phyloP scores from a whole-genome alignment of 139 green algal species.

The Chlamydomonas applanata region DNA sequence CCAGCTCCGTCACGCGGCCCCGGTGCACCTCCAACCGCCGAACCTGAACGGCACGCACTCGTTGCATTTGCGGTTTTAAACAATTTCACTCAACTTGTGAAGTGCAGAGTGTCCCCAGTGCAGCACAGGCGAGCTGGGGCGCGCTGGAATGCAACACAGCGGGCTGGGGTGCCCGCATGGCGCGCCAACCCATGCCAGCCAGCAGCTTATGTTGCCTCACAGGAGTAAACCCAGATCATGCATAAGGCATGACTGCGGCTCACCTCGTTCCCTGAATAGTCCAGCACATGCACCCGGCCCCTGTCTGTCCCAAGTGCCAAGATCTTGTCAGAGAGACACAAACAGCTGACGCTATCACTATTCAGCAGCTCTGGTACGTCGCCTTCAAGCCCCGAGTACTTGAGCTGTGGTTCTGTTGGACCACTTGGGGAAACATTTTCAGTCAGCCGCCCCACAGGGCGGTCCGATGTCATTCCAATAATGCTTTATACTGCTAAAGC shows the following conservation, averaged over 20 bases:
- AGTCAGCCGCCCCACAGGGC: too few species aligned
- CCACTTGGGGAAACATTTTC: too few species aligned
- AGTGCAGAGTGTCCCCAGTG: too few species aligned
- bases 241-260: not conserved
- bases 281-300: conserved; percentile 81
- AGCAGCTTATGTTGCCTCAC: not conserved
- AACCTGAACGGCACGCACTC: conserved; percentile 30
- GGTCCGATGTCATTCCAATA: too few species aligned
- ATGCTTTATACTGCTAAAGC: too few species aligned
- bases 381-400: conserved; percentile 68
- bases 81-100: too few species aligned
- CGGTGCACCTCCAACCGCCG: conserved; percentile 66
- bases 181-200: not conserved
- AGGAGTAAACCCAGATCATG: not conserved
- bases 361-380: conserved; percentile 52
- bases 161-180: not conserved
- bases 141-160: not conserved
- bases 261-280: conserved; percentile 86
- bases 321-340: conserved; percentile 83
- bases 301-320: conserved; percentile 77
- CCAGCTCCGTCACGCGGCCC: conserved; percentile 68
- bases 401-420: conserved; percentile 72
- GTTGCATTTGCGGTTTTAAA: too few species aligned
- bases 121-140: not conserved
- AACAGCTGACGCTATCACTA: conserved; percentile 45